Evolutionary conservation across 352 stramenopile genomes (phyloP).

Genomic region (Saprolegnia parasitica): DNA sequence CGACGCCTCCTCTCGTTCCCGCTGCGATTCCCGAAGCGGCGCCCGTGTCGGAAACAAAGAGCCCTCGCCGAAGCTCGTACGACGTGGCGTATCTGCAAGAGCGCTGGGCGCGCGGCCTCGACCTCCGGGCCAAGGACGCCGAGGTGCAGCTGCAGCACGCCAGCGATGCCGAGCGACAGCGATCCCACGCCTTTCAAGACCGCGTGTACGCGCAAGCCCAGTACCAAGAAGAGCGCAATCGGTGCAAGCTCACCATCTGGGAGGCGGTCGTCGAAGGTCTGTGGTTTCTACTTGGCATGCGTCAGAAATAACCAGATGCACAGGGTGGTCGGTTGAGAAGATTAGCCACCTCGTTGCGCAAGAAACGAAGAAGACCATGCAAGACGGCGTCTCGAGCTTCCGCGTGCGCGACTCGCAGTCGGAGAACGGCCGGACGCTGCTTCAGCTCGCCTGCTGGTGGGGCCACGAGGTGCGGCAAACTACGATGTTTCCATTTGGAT

Average conservation of each 20-base stretch:
- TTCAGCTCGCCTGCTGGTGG: constrained; percentile 71
- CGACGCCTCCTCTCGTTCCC: background rate
- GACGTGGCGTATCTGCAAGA: constrained; percentile 34
- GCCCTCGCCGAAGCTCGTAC: constrained; percentile 27
- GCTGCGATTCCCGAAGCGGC: background rate
- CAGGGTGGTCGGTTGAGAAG: constrained; percentile 36
- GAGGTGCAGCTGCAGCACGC: constrained; percentile 2
- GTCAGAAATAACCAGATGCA: too few species aligned
- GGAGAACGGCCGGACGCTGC: constrained; percentile 49
- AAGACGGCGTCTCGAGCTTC: constrained; percentile 50
- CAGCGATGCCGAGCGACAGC: constrained; percentile 25
- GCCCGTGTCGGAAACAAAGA: background rate
- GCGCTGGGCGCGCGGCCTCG: constrained; percentile 43
- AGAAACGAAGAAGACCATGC: constrained; percentile 60
- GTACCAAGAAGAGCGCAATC: constrained; percentile 30
- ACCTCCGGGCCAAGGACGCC: constrained; percentile 36
- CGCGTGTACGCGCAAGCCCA: constrained; percentile 31
- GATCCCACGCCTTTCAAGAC: constrained; percentile 27
- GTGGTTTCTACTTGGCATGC: background rate
- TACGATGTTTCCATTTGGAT: too few species aligned
- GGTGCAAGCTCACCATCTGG: constrained; percentile 58
- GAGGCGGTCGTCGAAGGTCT: constrained; percentile 52
- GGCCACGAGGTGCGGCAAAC: constrained; percentile 41
- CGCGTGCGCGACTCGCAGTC: constrained; percentile 44
- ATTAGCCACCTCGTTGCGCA: constrained; percentile 49